phyloP scores from a whole-genome alignment of 805 yeast genomes.

The Schwanniomyces polymorphus region DNA sequence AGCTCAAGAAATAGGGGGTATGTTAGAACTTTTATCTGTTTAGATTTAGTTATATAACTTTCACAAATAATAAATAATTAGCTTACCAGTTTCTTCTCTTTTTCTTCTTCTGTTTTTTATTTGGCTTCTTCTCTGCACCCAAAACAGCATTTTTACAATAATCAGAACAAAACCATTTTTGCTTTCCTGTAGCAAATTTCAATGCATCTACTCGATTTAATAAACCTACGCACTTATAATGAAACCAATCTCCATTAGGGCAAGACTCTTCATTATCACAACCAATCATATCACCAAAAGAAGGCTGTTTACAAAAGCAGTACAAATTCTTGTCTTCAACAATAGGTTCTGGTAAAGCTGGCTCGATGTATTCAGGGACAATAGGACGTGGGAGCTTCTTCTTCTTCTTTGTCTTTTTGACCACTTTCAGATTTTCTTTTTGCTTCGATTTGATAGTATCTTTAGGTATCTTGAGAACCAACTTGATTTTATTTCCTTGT shows the following conservation, averaged over 20 bases:
- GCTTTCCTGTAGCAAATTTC: constrained; percentile 31
- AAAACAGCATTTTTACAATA: constrained; percentile 22
- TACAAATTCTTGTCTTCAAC: constrained; percentile 40
- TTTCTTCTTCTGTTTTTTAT: constrained; percentile 10
- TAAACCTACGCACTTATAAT: constrained; percentile 45
- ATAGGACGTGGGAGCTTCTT: constrained; percentile 3
- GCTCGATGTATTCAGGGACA: neutral
- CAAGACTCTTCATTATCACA: constrained; percentile 67
- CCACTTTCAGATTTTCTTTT: neutral
- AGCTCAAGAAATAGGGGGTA: constrained; percentile 88
- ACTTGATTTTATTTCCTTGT: constrained; percentile 5
- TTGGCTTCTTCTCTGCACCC: constrained; percentile 7
- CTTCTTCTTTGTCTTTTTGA: constrained; percentile 2
- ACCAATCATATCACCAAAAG: constrained; percentile 95
- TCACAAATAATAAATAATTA: neutral
- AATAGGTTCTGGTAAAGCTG: neutral
- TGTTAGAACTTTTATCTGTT: constrained; percentile 80
- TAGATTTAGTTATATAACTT: constrained; percentile 15
- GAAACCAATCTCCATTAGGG: constrained; percentile 48
- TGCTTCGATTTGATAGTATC: neutral
- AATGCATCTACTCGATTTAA: constrained; percentile 37
- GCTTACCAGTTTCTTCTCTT: constrained; percentile 15
- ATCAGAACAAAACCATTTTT: constrained; percentile 42
- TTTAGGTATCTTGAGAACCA: constrained; percentile 8
- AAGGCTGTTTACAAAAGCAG: constrained; percentile 91